Evolutionary conservation across 2,329 filamentous ascomycete species (phyloP).

Genomic region (Fusarium denticulatum): DNA sequence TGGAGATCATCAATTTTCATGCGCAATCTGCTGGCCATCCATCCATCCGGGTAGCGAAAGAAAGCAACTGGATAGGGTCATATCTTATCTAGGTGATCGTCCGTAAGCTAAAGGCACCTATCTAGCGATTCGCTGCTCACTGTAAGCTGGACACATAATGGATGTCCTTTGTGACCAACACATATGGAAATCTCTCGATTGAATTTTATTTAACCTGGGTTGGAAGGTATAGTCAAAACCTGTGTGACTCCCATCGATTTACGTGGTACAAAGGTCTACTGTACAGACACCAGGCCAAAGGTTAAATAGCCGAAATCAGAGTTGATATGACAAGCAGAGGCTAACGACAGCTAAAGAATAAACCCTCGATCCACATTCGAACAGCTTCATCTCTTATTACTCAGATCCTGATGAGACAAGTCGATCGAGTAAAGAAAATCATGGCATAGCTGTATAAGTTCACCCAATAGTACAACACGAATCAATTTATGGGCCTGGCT

Average conservation of each 20-base stretch:
- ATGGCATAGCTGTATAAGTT: background rate
- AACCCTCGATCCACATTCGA: background rate
- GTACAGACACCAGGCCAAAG: background rate
- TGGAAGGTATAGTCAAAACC: background rate
- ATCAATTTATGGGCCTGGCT: constrained; percentile 32
- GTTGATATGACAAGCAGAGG: background rate
- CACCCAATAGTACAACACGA: constrained; percentile 36
- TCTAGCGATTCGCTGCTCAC: background rate
- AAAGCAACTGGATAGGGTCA: background rate
- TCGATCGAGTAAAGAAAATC: background rate
- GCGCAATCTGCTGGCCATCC: background rate
- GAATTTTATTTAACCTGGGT: background rate
- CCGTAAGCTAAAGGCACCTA: background rate
- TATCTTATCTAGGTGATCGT: constrained; percentile 1
- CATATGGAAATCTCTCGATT: background rate
- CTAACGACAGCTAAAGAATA: background rate
- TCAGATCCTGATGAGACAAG: background rate
- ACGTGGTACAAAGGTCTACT: background rate
- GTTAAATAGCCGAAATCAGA: background rate
- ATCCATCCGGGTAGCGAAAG: background rate
- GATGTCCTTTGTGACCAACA: no score
- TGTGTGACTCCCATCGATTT: background rate
- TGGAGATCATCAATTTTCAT: background rate
- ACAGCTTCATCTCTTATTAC: background rate
- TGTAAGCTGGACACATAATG: background rate